Percentiles rank a stretch among this genome's conserved stretches.
Conservation (phyloP, 345 rosid species). For the Acer yangbiense region DNA sequence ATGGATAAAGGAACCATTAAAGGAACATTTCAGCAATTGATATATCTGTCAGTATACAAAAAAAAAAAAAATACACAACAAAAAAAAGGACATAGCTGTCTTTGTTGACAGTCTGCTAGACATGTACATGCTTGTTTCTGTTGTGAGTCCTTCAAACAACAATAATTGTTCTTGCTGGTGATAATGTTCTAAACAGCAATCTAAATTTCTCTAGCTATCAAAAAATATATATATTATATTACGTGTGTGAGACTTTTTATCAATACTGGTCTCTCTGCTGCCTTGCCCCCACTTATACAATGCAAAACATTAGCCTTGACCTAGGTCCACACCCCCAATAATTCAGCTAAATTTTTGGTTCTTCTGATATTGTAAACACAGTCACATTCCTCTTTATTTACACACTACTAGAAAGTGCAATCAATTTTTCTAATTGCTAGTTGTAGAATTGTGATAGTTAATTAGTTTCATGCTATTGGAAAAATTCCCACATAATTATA, state of each 20-base stretch:
- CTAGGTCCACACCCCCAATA: constrained; percentile 3
- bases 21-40: background rate
- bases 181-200: constrained; percentile 22
- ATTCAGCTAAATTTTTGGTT: background rate
- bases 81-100: constrained; percentile 32
- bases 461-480: too few relatives aligned
- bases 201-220: constrained; percentile 24
- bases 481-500: too few relatives aligned
- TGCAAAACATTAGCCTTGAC: constrained; percentile 6
- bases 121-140: constrained; percentile 2
- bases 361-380: background rate
- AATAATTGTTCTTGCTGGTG: constrained; percentile 36
- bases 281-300: background rate
- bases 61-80: too few relatives aligned
- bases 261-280: constrained; percentile 13
- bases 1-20: constrained; percentile 12
- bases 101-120: constrained; percentile 13
- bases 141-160: constrained; percentile 32
- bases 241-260: too few relatives aligned
- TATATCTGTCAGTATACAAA: background rate
- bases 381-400: background rate
- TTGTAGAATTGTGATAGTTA: too few relatives aligned
- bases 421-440: background rate
- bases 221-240: too few relatives aligned
- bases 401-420: background rate